phyloP scores from a whole-genome alignment of 2,329 filamentous ascomycete species.

The Malbranchea cinnamomea region DNA sequence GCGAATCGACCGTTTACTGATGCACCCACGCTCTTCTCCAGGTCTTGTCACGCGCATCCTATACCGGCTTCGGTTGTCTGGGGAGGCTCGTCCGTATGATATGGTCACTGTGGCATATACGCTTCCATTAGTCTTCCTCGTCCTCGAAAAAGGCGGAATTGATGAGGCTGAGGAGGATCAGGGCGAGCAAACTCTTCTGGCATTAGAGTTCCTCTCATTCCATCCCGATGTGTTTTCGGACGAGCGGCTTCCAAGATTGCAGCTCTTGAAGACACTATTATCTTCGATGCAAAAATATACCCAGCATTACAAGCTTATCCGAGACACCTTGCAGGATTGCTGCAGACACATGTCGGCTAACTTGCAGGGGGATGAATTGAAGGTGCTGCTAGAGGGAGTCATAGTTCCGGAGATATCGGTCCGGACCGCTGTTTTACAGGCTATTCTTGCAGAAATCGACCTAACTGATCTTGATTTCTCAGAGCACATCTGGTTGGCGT shows the following conservation, averaged over 20 bases:
- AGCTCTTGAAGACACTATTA: slow-evolving; percentile 58
- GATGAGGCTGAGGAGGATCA: slow-evolving; percentile 51
- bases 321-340: slow-evolving; percentile 78
- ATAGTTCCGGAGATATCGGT: slow-evolving; percentile 70
- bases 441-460: slow-evolving; percentile 81
- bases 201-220: slow-evolving; percentile 75
- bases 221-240: slow-evolving; percentile 63
- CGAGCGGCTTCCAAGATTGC: slow-evolving; percentile 56
- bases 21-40: slow-evolving; percentile 14
- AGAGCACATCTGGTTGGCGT: slow-evolving; percentile 84
- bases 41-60: slow-evolving; percentile 70
- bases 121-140: slow-evolving; percentile 62
- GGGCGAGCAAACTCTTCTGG: slow-evolving; percentile 75
- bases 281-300: slow-evolving; percentile 74
- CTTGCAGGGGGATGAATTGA: slow-evolving; percentile 57
- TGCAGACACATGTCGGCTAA: slow-evolving; percentile 73
- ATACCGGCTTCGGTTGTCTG: slow-evolving; percentile 77
- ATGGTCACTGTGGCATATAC: slow-evolving; percentile 75
- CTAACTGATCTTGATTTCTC: slow-evolving; percentile 75
- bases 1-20: background rate
- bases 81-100: slow-evolving; percentile 90
- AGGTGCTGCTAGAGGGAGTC: slow-evolving; percentile 58
- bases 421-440: slow-evolving; percentile 70
- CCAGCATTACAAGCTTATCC: slow-evolving; percentile 89
- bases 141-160: slow-evolving; percentile 67